A percentile compares a stretch with the other conserved stretches of the same genome.
Evolutionary conservation across 129 eudicot species (phyloP).

Genomic region (Chrysanthemum seticuspe): DNA sequence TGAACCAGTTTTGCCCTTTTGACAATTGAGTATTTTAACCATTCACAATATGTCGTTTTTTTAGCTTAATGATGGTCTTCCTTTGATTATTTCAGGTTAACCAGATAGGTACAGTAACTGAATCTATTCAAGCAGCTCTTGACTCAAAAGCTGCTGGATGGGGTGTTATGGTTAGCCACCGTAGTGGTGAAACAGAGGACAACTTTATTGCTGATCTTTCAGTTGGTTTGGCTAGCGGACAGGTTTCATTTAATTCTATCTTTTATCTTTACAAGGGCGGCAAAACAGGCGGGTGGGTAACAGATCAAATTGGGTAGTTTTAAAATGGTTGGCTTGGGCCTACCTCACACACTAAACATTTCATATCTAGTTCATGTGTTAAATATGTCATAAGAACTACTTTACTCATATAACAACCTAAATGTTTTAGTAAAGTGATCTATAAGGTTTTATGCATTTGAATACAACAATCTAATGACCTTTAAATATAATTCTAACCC

Average conservation of each 20-base stretch:
- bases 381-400: too few species aligned
- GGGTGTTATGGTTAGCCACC: slow-evolving; percentile 99
- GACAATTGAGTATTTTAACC: too few species aligned
- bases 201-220: slow-evolving; percentile 96
- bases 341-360: neutral
- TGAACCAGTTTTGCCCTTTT: too few species aligned
- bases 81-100: slow-evolving; percentile 61
- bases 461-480: too few species aligned
- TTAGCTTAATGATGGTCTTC: neutral
- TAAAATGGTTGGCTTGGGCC: neutral
- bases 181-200: slow-evolving; percentile 99
- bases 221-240: slow-evolving; percentile 98
- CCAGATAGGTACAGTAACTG: slow-evolving; percentile 95
- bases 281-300: too few species aligned
- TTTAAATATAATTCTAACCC: too few species aligned
- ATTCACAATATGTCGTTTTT: neutral
- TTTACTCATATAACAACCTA: too few species aligned
- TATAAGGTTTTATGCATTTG: too few species aligned
- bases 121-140: slow-evolving; percentile 88
- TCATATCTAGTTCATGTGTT: neutral
- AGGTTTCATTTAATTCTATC: slow-evolving; percentile 42
- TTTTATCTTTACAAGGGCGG: neutral
- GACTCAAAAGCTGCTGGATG: slow-evolving; percentile 98
- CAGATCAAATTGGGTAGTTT: too few species aligned
- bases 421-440: too few species aligned